phyloP scores from a whole-genome alignment of 2,329 filamentous ascomycete species.

The Daldinia sp. region DNA sequence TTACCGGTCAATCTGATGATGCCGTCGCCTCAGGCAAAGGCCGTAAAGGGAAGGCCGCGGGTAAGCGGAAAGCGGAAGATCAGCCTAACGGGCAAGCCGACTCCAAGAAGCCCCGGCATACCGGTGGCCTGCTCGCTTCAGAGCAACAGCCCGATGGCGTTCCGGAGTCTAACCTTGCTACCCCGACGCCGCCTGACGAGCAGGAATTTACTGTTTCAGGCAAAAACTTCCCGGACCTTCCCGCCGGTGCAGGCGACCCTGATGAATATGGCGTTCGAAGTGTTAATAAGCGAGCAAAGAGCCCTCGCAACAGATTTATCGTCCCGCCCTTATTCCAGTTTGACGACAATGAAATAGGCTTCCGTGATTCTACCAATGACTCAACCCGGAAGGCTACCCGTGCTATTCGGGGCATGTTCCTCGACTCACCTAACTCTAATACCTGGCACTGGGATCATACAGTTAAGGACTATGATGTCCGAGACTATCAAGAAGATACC shows the following conservation, averaged over 20 bases:
- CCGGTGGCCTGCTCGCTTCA: constrained; percentile 55
- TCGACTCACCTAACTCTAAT: constrained; percentile 66
- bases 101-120: constrained; percentile 62
- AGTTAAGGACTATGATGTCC: constrained; percentile 65
- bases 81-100: constrained; percentile 63
- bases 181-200: constrained; percentile 46
- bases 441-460: constrained; percentile 67
- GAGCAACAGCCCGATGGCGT: constrained; percentile 51
- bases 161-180: constrained; percentile 51
- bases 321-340: constrained; percentile 63
- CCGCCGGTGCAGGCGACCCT: constrained; percentile 58
- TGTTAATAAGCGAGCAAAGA: constrained; percentile 57
- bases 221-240: constrained; percentile 52
- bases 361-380: constrained; percentile 69
- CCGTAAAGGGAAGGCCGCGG: constrained; percentile 50
- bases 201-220: constrained; percentile 44
- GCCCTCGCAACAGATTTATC: constrained; percentile 66
- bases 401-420: constrained; percentile 65
- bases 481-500: constrained; percentile 61
- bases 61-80: constrained; percentile 65
- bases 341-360: constrained; percentile 68
- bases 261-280: constrained; percentile 66
- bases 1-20: constrained; percentile 51
- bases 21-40: constrained; percentile 49
- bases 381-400: constrained; percentile 65